Conservation (phyloP, 2,329 filamentous ascomycete genomes). For the Ceratocystis albifundus region DNA sequence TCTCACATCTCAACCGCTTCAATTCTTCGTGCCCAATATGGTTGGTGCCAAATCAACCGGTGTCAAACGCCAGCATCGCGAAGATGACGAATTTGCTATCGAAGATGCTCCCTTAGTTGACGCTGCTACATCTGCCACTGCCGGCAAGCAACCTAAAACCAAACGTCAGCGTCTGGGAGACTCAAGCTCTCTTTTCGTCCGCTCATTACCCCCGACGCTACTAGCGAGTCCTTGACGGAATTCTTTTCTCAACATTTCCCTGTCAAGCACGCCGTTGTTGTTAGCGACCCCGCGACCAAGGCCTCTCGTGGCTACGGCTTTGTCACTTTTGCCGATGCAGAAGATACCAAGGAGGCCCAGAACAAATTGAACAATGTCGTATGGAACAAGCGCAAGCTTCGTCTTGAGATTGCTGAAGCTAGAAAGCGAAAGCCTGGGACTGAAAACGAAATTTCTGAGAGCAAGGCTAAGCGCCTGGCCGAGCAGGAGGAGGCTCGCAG, state of each 20-base stretch:
- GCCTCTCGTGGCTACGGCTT: slow-evolving; percentile 88
- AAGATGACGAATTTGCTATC: slow-evolving; percentile 28
- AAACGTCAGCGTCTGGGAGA: slow-evolving; percentile 51
- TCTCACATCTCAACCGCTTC: neutral
- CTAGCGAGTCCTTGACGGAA: slow-evolving; percentile 69
- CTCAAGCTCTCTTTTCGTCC: slow-evolving; percentile 73
- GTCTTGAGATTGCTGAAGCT: slow-evolving; percentile 77
- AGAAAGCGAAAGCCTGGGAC: slow-evolving; percentile 51
- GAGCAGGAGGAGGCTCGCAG: slow-evolving; percentile 45
- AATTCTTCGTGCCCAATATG: slow-evolving; percentile 26
- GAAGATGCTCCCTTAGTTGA: slow-evolving; percentile 29
- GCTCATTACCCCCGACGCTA: slow-evolving; percentile 70
- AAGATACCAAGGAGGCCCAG: slow-evolving; percentile 74
- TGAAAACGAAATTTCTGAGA: slow-evolving; percentile 32
- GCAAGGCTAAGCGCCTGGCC: slow-evolving; percentile 46
- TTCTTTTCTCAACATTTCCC: slow-evolving; percentile 92
- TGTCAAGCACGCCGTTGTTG: slow-evolving; percentile 90
- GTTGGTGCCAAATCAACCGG: slow-evolving; percentile 28
- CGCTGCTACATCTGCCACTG: slow-evolving; percentile 27
- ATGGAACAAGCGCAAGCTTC: slow-evolving; percentile 70
- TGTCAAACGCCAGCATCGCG: slow-evolving; percentile 30
- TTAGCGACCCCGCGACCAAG: slow-evolving; percentile 75
- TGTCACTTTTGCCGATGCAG: slow-evolving; percentile 87
- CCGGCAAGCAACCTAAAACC: slow-evolving; percentile 27
- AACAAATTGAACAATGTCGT: slow-evolving; percentile 67